Evolutionary conservation across 139 green algal species (phyloP).

Genomic region (Trebouxia sp.): DNA sequence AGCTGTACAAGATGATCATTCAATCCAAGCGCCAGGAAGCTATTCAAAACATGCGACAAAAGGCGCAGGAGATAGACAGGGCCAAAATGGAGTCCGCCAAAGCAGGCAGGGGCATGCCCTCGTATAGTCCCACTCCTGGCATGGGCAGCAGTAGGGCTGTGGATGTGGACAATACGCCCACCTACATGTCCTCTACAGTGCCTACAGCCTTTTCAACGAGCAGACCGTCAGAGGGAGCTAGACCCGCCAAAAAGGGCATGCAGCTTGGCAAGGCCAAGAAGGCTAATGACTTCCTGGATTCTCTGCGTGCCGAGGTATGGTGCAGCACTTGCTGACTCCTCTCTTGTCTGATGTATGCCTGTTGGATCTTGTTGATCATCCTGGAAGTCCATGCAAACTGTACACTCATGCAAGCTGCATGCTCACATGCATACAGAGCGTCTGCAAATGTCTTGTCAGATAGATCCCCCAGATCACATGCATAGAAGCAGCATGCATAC

Average conservation of each 20-base stretch:
- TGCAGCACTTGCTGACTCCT: too few relatives aligned
- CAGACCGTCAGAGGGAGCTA: neutral
- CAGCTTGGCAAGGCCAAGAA: conserved; percentile 87
- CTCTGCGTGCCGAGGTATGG: conserved; percentile 55
- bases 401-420: too few relatives aligned
- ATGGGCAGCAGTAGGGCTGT: neutral
- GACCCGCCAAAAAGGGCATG: conserved; percentile 56
- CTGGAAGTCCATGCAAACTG: too few relatives aligned
- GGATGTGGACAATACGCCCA: conserved; percentile 28
- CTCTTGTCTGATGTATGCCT: neutral
- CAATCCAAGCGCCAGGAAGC: conserved; percentile 87
- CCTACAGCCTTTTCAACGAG: conserved; percentile 2
- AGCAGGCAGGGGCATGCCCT: conserved; percentile 17
- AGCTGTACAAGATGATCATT: conserved; percentile 99
- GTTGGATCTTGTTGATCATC: too few relatives aligned
- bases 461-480: too few relatives aligned
- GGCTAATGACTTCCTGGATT: conserved; percentile 83
- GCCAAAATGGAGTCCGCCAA: conserved; percentile 74
- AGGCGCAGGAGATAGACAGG: conserved; percentile 95
- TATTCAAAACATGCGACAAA: conserved; percentile 95
- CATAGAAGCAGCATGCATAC: too few relatives aligned
- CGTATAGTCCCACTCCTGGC: conserved; percentile 21
- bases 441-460: too few relatives aligned
- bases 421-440: too few relatives aligned
- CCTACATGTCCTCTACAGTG: conserved; percentile 6